phyloP scores from a whole-genome alignment of 768 basidiomycete genomes.

The Kwoniella sp. region DNA sequence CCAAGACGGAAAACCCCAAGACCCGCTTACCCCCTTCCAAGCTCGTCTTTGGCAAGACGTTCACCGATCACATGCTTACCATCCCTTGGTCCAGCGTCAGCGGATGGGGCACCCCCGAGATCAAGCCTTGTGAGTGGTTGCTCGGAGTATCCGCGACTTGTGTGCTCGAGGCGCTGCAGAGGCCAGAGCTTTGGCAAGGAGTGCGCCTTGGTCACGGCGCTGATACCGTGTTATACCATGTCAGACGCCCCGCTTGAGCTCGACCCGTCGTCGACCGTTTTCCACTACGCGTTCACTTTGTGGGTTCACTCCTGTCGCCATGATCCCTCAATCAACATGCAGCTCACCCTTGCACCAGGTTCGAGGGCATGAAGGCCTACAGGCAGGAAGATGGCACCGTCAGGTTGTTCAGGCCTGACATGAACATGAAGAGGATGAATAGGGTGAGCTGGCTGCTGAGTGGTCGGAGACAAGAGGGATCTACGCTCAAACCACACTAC shows the following conservation, averaged over 20 bases:
- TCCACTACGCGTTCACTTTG: slow-evolving; percentile 89
- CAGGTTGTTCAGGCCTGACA: slow-evolving; percentile 85
- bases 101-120: slow-evolving; percentile 80
- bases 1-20: slow-evolving; percentile 55
- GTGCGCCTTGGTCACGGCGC: too few species aligned
- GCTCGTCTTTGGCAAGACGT: slow-evolving; percentile 79
- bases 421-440: slow-evolving; percentile 98
- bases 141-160: too few species aligned
- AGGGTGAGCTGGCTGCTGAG: slow-evolving; percentile 34
- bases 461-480: neutral
- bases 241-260: slow-evolving; percentile 68
- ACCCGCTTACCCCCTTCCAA: slow-evolving; percentile 62
- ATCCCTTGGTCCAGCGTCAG: slow-evolving; percentile 65
- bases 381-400: slow-evolving; percentile 66
- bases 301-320: slow-evolving; percentile 15
- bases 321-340: neutral
- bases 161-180: too few species aligned
- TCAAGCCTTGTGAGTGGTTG: slow-evolving; percentile 67
- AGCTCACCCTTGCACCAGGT: slow-evolving; percentile 18
- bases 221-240: neutral
- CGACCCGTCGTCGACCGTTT: slow-evolving; percentile 74
- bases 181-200: too few species aligned
- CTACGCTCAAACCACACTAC: neutral
- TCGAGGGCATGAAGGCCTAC: slow-evolving; percentile 96
- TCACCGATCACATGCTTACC: slow-evolving; percentile 78